Conservation (phyloP, 139 green algal species). For the Chlorella sp. region DNA sequence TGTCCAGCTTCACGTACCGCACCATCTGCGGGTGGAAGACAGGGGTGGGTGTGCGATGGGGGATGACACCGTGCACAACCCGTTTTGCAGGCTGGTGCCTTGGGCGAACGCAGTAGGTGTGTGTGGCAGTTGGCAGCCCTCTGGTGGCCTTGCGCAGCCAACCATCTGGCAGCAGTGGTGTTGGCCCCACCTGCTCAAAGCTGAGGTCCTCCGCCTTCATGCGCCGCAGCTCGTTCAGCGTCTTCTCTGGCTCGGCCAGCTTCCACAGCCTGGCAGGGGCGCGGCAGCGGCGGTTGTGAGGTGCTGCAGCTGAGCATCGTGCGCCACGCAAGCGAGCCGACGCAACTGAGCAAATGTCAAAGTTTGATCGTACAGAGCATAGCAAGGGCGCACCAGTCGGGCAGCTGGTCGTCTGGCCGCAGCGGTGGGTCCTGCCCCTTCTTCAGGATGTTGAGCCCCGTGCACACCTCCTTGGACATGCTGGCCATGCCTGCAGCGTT, state of each 20-base stretch:
- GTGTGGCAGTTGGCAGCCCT: neutral
- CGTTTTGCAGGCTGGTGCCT: neutral
- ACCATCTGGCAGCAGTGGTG: too few species aligned
- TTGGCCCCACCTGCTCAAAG: neutral
- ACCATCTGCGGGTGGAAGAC: constrained; percentile 12
- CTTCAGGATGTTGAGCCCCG: constrained; percentile 49
- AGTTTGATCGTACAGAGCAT: too few species aligned
- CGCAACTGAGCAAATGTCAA: too few species aligned
- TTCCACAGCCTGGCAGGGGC: constrained; percentile 40
- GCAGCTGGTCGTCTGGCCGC: constrained; percentile 45
- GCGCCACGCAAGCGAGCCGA: too few species aligned
- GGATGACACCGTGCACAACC: neutral
- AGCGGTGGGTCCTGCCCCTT: constrained; percentile 50
- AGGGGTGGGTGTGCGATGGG: neutral
- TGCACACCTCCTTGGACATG: constrained; percentile 30
- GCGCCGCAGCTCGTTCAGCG: constrained; percentile 39
- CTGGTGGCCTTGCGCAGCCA: neutral
- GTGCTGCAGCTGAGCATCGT: too few species aligned
- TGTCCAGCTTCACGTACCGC: constrained; percentile 42
- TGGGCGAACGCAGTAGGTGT: neutral
- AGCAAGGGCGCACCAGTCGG: constrained; percentile 34
- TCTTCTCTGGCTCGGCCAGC: constrained; percentile 43
- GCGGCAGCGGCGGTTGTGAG: too few species aligned
- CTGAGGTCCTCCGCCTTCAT: neutral
- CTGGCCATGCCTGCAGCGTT: constrained; percentile 6